Percentiles rank a stretch among this genome's conserved stretches.
phyloP scores from a whole-genome alignment of 164 flowering plant genomes.

The Berberis thunbergii region DNA sequence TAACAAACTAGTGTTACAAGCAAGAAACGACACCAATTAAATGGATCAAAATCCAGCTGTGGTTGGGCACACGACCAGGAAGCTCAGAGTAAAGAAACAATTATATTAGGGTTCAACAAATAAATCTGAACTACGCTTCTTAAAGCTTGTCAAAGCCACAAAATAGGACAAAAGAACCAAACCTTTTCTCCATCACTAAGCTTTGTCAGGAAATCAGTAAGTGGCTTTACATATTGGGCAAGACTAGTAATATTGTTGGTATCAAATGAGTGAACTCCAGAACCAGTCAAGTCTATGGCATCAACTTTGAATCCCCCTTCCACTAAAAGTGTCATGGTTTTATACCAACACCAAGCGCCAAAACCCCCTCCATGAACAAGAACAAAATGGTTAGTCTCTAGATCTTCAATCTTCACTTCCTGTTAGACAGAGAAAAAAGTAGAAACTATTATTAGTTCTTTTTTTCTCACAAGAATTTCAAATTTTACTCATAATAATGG shows the following conservation, averaged over 20 bases:
- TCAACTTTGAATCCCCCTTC: slow-evolving; percentile 79
- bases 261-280: slow-evolving; percentile 77
- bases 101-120: too few relatives aligned
- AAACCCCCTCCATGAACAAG: slow-evolving; percentile 99
- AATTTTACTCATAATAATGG: too few relatives aligned
- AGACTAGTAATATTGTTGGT: slow-evolving; percentile 69
- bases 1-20: too few relatives aligned
- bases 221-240: slow-evolving; percentile 79
- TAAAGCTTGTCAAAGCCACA: too few relatives aligned
- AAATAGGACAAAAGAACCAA: not conserved
- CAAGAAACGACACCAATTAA: too few relatives aligned
- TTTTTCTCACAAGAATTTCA: not conserved
- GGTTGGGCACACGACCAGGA: too few relatives aligned
- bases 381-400: slow-evolving; percentile 72
- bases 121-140: too few relatives aligned
- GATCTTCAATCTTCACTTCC: slow-evolving; percentile 31
- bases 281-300: slow-evolving; percentile 84
- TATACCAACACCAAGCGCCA: slow-evolving; percentile 99
- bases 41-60: too few relatives aligned
- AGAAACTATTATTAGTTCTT: not conserved
- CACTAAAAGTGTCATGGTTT: slow-evolving; percentile 81
- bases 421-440: slow-evolving; percentile 15
- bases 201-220: slow-evolving; percentile 53
- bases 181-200: slow-evolving; percentile 79
- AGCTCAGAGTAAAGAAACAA: too few relatives aligned